phyloP scores from a whole-genome alignment of 1,284 basidiomycete species.

The Apiotrichum brassicae region DNA sequence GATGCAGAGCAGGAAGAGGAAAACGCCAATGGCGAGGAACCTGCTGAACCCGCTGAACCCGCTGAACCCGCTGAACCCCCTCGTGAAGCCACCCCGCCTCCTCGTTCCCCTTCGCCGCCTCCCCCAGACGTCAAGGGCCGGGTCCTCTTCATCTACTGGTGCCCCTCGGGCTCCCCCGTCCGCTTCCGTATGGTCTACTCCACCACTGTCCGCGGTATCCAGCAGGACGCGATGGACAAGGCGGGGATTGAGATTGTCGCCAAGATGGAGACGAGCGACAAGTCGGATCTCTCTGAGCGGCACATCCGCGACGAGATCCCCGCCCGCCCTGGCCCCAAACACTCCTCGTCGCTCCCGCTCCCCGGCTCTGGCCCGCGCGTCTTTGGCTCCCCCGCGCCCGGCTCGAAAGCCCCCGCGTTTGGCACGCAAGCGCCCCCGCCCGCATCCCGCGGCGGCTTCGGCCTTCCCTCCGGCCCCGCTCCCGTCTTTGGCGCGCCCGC shows the following conservation, averaged over 20 bases:
- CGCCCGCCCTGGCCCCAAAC: background rate
- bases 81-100: background rate
- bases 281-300: slow-evolving; percentile 60
- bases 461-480: slow-evolving; percentile 22
- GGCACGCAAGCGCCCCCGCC: slow-evolving; percentile 14
- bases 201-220: slow-evolving; percentile 57
- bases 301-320: slow-evolving; percentile 53
- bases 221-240: slow-evolving; percentile 55
- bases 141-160: slow-evolving; percentile 78
- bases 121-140: slow-evolving; percentile 28
- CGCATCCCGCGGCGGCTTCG: slow-evolving; percentile 21
- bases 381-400: slow-evolving; percentile 17
- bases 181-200: slow-evolving; percentile 83
- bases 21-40: slow-evolving; percentile 3
- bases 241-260: slow-evolving; percentile 46
- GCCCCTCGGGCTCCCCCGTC: slow-evolving; percentile 69
- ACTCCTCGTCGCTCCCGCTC: slow-evolving; percentile 6
- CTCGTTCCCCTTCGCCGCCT: slow-evolving; percentile 7
- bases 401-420: slow-evolving; percentile 13
- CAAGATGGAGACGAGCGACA: slow-evolving; percentile 72
- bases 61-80: slow-evolving; percentile 9
- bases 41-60: slow-evolving; percentile 3
- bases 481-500: slow-evolving; percentile 17
- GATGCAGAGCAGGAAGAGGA: slow-evolving; percentile 8
- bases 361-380: background rate